Percentiles rank a stretch among this genome's conserved stretches.
Conservation (phyloP, 139 green algal genomes). For the Picochlorum sp. region DNA sequence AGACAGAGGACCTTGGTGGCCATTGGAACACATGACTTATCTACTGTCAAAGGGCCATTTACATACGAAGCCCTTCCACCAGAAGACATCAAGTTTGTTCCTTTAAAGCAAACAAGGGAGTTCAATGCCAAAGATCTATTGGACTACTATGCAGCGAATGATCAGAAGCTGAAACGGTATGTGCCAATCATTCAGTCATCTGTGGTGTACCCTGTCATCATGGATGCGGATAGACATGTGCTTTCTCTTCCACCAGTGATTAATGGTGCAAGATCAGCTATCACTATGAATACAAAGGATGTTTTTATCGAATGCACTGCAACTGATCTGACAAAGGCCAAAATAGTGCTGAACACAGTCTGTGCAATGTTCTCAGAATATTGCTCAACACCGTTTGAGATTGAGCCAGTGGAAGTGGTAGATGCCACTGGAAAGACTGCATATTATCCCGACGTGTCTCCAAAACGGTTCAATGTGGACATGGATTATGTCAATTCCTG, state of each 20-base stretch:
- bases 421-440: conserved; percentile 55
- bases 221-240: conserved; percentile 78
- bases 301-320: conserved; percentile 99
- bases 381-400: conserved; percentile 70
- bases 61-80: conserved; percentile 95
- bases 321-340: conserved; percentile 94
- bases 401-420: conserved; percentile 93
- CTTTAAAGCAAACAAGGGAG: conserved; percentile 86
- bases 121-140: conserved; percentile 80
- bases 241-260: conserved; percentile 92
- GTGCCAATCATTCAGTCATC: conserved; percentile 90
- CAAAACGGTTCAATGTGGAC: conserved; percentile 50
- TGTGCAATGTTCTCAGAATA: conserved; percentile 95
- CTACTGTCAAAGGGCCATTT: conserved; percentile 81
- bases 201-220: conserved; percentile 92
- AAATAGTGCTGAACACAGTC: conserved; percentile 81
- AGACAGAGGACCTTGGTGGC: conserved; percentile 89
- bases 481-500: conserved; percentile 73
- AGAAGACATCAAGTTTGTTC: conserved; percentile 87
- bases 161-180: conserved; percentile 93
- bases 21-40: conserved; percentile 97
- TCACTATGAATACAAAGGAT: conserved; percentile 79
- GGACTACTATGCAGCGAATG: conserved; percentile 76
- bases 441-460: conserved; percentile 74
- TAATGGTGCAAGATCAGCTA: conserved; percentile 88